Conservation (phyloP, 345 rosid genomes). For the Trapa incisa region DNA sequence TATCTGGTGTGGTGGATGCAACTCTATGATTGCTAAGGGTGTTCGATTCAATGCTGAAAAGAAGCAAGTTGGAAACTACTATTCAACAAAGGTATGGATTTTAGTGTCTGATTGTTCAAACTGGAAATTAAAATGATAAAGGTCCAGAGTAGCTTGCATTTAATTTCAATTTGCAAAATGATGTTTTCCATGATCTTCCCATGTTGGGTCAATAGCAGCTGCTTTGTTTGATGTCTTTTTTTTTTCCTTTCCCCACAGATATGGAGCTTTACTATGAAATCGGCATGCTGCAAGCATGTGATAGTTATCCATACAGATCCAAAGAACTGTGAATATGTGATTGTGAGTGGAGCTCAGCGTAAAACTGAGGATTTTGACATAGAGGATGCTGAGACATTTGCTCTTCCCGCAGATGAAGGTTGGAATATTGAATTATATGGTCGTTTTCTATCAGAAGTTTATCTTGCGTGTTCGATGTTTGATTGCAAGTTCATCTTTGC, state of each 20-base stretch:
- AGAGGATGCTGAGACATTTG: constrained; percentile 91
- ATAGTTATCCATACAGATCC: constrained; percentile 97
- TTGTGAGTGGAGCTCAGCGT: constrained; percentile 77
- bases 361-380: constrained; percentile 78
- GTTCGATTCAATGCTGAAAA: constrained; percentile 95
- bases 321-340: constrained; percentile 79
- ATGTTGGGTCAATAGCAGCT: background rate
- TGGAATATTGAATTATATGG: constrained; percentile 5
- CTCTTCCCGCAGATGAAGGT: constrained; percentile 95
- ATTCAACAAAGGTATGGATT: constrained; percentile 73
- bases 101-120: background rate
- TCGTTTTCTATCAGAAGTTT: background rate
- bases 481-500: constrained; percentile 1
- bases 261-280: constrained; percentile 95
- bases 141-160: background rate
- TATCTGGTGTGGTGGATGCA: constrained; percentile 97
- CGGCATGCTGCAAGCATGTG: constrained; percentile 88
- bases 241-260: constrained; percentile 32
- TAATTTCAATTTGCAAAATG: background rate
- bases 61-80: constrained; percentile 96
- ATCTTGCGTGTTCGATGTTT: background rate
- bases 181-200: background rate
- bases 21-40: constrained; percentile 92
- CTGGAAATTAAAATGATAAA: background rate
- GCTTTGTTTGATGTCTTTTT: background rate